Percentiles rank a stretch among this genome's conserved stretches.
These are phyloP conservation scores for Ceratopteris richardii DNA, from an alignment of 75 land plant species.

Conservation along the genomic window DNA sequence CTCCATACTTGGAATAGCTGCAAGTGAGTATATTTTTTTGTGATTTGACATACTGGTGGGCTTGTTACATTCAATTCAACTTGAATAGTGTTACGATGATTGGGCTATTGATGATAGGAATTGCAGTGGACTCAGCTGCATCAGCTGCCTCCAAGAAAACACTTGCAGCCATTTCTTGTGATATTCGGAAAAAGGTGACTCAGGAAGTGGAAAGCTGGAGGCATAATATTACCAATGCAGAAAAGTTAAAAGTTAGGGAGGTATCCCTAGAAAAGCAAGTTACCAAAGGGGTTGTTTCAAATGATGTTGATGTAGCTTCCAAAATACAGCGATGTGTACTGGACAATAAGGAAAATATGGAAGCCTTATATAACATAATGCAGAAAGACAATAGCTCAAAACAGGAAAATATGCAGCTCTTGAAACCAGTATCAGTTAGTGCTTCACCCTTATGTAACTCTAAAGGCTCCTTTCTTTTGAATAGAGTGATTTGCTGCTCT, in stretches of 20 bases:
- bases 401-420: background rate
- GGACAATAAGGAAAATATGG: too few species aligned
- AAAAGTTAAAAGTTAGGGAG: too few species aligned
- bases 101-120: constrained; percentile 10
- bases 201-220: constrained; percentile 22
- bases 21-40: constrained; percentile 18
- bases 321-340: too few species aligned
- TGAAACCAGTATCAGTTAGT: background rate
- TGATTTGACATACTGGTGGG: too few species aligned
- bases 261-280: constrained; percentile 2
- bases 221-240: constrained; percentile 14
- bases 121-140: constrained; percentile 31
- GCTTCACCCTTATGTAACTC: too few species aligned
- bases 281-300: background rate
- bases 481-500: background rate
- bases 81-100: background rate
- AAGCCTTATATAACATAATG: too few species aligned
- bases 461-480: background rate
- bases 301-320: too few species aligned
- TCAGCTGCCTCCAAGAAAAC: constrained; percentile 29
- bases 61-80: too few species aligned
- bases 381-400: too few species aligned
- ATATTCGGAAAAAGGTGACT: constrained; percentile 29
- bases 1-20: constrained; percentile 28
- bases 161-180: constrained; percentile 32